A percentile compares a stretch with the other conserved stretches of the same genome.
These are phyloP conservation scores for Hysterangium stoloniferum DNA, from an alignment of 768 basidiomycete species.

Conservation along the genomic window DNA sequence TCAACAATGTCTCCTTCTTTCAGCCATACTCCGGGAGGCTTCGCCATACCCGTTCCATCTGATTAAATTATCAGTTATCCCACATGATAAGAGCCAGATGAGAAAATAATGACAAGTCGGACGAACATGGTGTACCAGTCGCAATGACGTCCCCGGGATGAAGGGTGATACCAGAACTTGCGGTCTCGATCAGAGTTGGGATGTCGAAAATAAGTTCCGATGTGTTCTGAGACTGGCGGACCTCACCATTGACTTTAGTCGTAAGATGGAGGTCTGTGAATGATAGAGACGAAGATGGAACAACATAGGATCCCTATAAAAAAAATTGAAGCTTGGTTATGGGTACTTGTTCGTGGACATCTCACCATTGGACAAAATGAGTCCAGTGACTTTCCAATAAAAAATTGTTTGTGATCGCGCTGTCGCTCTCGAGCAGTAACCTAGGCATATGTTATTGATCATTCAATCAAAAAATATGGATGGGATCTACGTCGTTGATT, in stretches of 20 bases:
- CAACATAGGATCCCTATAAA: constrained; percentile 2
- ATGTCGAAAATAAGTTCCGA: constrained; percentile 23
- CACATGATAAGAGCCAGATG: not conserved
- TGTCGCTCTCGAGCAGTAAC: constrained; percentile 23
- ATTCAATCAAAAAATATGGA: not conserved
- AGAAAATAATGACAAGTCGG: not conserved
- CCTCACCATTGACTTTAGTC: constrained; percentile 20
- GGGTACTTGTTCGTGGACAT: constrained; percentile 10
- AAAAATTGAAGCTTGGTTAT: not conserved
- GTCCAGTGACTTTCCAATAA: constrained; percentile 22
- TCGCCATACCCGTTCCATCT: constrained; percentile 18
- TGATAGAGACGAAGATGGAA: constrained; percentile 15
- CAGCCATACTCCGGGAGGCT: constrained; percentile 14
- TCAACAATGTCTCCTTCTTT: constrained; percentile 21
- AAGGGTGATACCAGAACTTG: constrained; percentile 19
- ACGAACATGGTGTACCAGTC: constrained; percentile 19
- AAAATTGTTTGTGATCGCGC: constrained; percentile 25
- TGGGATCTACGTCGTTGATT: constrained; percentile 13
- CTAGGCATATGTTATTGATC: constrained; percentile 2
- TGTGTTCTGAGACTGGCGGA: constrained; percentile 18
- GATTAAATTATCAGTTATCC: not conserved
- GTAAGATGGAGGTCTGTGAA: constrained; percentile 16
- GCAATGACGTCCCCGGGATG: constrained; percentile 21
- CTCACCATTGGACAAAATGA: constrained; percentile 25
- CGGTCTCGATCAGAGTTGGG: constrained; percentile 21